Evolutionary conservation across 805 yeast species (phyloP), one percentile per base, ranked within the genome.

Genomic region (Helenozyma baotianmanensis): DNA sequence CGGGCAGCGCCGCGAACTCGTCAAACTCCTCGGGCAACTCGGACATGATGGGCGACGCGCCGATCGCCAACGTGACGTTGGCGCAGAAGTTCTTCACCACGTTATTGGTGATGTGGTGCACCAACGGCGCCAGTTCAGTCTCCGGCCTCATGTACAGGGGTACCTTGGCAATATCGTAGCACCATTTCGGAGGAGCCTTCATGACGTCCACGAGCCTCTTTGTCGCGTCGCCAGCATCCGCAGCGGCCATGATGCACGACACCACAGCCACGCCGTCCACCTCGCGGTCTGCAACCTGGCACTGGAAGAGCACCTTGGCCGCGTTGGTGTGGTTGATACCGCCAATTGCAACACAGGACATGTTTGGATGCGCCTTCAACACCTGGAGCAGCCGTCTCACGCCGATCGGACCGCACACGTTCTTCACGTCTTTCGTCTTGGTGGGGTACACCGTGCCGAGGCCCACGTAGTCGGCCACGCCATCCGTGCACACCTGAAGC

Each of bases 81-180:
- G 97, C 96, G 37, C 88, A 81, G 51, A 85, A 78, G 54, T 85
- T 83, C 50, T 84, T 84, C 17, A 84, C 96, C n/a, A 89, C 96
- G 35, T 71, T 73, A 51, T 88, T 88, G 14, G 96, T 88, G 38
- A 89, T 80, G 48, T 88, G 95, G 50, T 89, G 96, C 6, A 86
- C 79, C 43, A 88, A 56, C 0, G 95, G 94, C 4, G 64, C 60
- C 0, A 26, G 25, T n/a, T 29, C 17, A n/a, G n/a, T n/a, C n/a
- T n/a, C n/a, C n/a, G n/a, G n/a, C n/a, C n/a, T n/a, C n/a, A 16
- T 14, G 12, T n/a, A 10, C 15, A 18, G 14, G 11, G 6, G 5
- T 10, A 14, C 7, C 21, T 9, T 10, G 5, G 23, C 3, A 17
- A 27, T n/a, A 5, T 9, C 3, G 5, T 12, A 6, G 21, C 12